phyloP scores from a whole-genome alignment of 2,329 filamentous ascomycete species.

The Ophiognomonia clavigignenti-juglandacearum region DNA sequence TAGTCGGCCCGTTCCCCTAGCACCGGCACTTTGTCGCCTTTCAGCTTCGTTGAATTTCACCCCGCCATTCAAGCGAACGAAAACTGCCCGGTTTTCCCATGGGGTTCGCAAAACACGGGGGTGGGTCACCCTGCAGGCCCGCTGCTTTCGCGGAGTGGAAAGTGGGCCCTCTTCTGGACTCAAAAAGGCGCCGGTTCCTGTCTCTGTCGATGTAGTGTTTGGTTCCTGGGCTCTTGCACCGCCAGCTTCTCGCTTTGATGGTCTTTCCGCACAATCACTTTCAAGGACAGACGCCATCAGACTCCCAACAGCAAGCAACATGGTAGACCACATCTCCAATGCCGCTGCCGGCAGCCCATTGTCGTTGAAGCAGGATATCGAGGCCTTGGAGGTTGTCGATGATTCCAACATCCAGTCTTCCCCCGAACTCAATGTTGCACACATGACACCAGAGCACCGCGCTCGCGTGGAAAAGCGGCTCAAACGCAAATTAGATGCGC shows the following conservation, averaged over 20 bases:
- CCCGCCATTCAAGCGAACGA: background rate
- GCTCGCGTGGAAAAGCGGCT: conserved; percentile 57
- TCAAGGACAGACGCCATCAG: no score
- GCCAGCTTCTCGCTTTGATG: background rate
- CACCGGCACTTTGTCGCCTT: no score
- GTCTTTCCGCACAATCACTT: background rate
- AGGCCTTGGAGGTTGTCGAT: conserved; percentile 4
- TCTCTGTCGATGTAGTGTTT: background rate
- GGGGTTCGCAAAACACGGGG: background rate
- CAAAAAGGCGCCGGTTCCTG: background rate
- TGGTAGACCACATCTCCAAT: conserved; percentile 15
- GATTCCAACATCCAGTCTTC: background rate
- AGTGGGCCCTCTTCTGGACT: background rate
- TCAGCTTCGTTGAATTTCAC: no score
- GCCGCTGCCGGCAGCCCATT: conserved; percentile 1
- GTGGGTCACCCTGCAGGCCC: background rate
- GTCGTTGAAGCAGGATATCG: conserved; percentile 8
- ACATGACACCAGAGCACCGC: conserved; percentile 40
- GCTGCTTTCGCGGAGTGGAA: background rate
- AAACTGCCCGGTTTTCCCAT: background rate
- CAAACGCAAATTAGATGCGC: conserved; percentile 65
- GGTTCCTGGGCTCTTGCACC: background rate
- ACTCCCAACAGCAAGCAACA: conserved; percentile 5
- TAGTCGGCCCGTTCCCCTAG: no score
- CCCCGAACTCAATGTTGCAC: conserved; percentile 2